Conservation (phyloP, 2,329 filamentous ascomycete genomes). For the Apiospora arundinis region DNA sequence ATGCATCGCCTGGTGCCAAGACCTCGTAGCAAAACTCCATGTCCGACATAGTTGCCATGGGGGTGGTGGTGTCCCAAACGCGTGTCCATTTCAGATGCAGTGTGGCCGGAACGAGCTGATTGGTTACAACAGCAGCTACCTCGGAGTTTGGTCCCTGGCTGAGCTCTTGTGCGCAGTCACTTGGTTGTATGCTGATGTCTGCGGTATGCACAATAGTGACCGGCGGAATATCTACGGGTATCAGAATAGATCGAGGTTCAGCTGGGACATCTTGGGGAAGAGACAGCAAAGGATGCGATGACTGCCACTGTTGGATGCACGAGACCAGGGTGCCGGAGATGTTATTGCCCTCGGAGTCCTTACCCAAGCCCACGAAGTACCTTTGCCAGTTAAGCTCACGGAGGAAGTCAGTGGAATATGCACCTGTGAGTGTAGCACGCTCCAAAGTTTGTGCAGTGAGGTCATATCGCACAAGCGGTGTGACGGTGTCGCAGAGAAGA, state of each 20-base stretch:
- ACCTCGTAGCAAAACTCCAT: slow-evolving; percentile 87
- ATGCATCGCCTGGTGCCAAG: slow-evolving; percentile 73
- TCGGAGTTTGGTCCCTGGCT: slow-evolving; percentile 34
- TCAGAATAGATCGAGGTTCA: slow-evolving; percentile 71
- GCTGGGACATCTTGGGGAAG: slow-evolving; percentile 42
- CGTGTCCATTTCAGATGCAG: slow-evolving; percentile 69
- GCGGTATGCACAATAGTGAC: slow-evolving; percentile 84
- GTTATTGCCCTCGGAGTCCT: slow-evolving; percentile 42
- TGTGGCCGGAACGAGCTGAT: slow-evolving; percentile 69
- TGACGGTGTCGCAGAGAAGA: slow-evolving; percentile 51
- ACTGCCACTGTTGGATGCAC: slow-evolving; percentile 48
- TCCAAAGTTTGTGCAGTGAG: slow-evolving; percentile 62
- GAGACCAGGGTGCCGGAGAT: slow-evolving; percentile 37
- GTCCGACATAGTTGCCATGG: slow-evolving; percentile 43
- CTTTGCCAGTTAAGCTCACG: slow-evolving; percentile 53
- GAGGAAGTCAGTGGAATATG: slow-evolving; percentile 57
- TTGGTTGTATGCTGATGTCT: slow-evolving; percentile 62
- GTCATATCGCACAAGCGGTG: slow-evolving; percentile 50
- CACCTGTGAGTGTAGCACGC: slow-evolving; percentile 58
- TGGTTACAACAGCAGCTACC: slow-evolving; percentile 58
- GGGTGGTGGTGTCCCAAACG: slow-evolving; percentile 60
- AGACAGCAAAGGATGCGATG: slow-evolving; percentile 39
- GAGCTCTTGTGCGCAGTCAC: slow-evolving; percentile 8
- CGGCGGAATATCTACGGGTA: slow-evolving; percentile 88
- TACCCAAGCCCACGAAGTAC: slow-evolving; percentile 58